Conservation (phyloP, 495 filamentous ascomycete species). For the Daldinia concentrica region DNA sequence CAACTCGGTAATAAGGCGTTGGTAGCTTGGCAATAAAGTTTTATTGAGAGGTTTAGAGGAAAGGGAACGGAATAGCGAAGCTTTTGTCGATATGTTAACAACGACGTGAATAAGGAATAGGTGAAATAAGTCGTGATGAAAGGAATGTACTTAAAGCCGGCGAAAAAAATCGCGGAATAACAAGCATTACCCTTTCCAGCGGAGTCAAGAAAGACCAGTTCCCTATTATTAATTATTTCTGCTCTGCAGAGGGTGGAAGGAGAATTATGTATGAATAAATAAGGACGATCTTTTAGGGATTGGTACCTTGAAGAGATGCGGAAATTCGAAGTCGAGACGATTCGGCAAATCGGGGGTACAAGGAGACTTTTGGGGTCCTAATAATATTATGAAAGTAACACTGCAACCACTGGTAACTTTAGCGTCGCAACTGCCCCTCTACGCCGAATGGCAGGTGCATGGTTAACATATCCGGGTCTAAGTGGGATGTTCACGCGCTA, state of each 20-base stretch:
- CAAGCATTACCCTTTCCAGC: slow-evolving; percentile 8
- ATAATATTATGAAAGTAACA: slow-evolving; percentile 27
- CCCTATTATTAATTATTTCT: slow-evolving; percentile 29
- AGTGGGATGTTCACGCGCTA: slow-evolving; percentile 26
- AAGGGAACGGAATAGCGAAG: slow-evolving; percentile 23
- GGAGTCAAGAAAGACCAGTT: slow-evolving; percentile 1
- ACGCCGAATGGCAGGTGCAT: slow-evolving; percentile 18
- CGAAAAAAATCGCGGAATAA: slow-evolving; percentile 10
- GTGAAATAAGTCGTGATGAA: slow-evolving; percentile 13
- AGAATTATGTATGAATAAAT: slow-evolving; percentile 17
- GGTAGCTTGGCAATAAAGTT: slow-evolving; percentile 8
- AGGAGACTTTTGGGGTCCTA: slow-evolving; percentile 30
- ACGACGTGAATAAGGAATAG: slow-evolving; percentile 20
- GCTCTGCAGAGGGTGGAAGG: slow-evolving; percentile 37
- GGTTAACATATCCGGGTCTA: slow-evolving; percentile 23
- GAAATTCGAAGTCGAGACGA: slow-evolving; percentile 29
- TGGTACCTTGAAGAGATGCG: slow-evolving; percentile 6
- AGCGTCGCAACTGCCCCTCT: slow-evolving; percentile 12
- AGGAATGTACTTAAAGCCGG: slow-evolving; percentile 31
- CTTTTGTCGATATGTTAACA: slow-evolving; percentile 16
- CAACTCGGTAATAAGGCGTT: slow-evolving; percentile 1
- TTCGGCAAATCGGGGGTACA: slow-evolving; percentile 14
- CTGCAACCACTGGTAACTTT: neutral
- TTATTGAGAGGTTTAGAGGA: slow-evolving; percentile 4
- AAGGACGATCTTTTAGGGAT: slow-evolving; percentile 15